Base-by-base conservation (phyloP, 2,329 filamentous ascomycete species). In the Ophiostoma tasmaniense region DNA sequence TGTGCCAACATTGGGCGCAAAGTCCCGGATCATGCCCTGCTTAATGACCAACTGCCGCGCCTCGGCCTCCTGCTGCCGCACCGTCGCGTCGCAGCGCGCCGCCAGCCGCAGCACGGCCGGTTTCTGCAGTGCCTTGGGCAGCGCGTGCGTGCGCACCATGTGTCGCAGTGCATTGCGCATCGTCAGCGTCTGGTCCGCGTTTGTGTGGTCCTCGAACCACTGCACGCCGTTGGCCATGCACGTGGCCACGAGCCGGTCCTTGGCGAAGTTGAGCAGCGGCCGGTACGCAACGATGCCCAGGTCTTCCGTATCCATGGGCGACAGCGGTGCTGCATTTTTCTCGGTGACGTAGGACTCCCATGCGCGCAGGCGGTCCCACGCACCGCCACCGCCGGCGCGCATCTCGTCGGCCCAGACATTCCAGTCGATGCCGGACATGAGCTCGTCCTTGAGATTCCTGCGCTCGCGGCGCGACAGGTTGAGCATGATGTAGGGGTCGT, bases 131-230 rank as follows among this genome's bases (percentile, higher is more conserved):
- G 93, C 92, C 11, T 76, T 77, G 0, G 95, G 94, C 3, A 98
- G 79, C 2, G 77, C 75, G 70, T 88, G 79, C 4, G 83, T 78
- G 33, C 81, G 79, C 25, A 52, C 82, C 61, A 96, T 77, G 76
- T 90, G 80, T 39, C 94, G 87, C 50, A 97, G 82, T 0, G 94
- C 88, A 75, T 99, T 99, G 50, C 95, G 86, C 62, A 84, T 79
- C 0, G 95, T 97, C 70, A 96, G 79, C 0, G 89, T 92, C 10
- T 82, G 84, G 74, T 97, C 90, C 20, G 82, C 78, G 75, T 99
- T 99, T 1, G 93, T 97, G 59, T 82, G 80, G 76, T 99, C 95
- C 76, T 95, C 91, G 72, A 92, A 91, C 90, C 92, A 98, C 0
- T 80, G 79, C 11, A 96, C 79, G 0, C 82, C 78, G 72, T 88